Evolutionary conservation across 768 basidiomycete genomes (phyloP).

Genomic region (Artomyces pyxidatus): DNA sequence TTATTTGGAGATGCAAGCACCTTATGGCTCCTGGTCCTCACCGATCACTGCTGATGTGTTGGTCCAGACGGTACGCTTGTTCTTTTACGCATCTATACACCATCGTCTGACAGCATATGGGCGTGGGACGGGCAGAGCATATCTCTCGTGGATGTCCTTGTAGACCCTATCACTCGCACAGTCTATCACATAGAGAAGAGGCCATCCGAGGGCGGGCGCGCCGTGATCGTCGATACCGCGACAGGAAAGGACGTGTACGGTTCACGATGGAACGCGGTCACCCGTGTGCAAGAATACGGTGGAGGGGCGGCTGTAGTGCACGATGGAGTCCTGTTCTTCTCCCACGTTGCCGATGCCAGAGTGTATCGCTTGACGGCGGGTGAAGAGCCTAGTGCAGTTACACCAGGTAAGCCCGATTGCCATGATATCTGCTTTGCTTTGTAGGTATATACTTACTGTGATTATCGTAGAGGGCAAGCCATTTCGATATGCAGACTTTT

Average conservation of each 20-base stretch:
- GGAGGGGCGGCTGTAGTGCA: constrained; percentile 52
- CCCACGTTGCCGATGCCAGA: constrained; percentile 42
- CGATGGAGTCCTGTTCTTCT: constrained; percentile 48
- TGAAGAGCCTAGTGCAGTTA: constrained; percentile 38
- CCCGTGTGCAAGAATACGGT: constrained; percentile 64
- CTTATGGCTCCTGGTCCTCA: constrained; percentile 11
- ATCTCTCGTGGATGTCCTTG: constrained; percentile 35
- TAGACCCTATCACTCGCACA: constrained; percentile 38
- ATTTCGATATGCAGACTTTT: constrained; percentile 57
- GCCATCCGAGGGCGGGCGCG: constrained; percentile 47
- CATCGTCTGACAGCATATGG: neutral
- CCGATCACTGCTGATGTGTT: constrained; percentile 13
- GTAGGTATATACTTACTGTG: neutral
- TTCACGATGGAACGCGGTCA: constrained; percentile 45
- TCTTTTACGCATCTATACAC: neutral
- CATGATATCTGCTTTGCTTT: neutral
- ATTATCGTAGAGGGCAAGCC: constrained; percentile 35
- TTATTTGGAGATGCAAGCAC: no score
- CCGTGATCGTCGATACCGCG: constrained; percentile 46
- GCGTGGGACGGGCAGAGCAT: constrained; percentile 18
- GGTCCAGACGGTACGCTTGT: constrained; percentile 1
- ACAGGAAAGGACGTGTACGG: constrained; percentile 45
- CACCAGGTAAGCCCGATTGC: constrained; percentile 41
- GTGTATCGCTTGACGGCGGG: constrained; percentile 36
- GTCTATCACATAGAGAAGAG: constrained; percentile 55